Base-by-base conservation (phyloP, 768 basidiomycete species). In the Kwoniella europaea region DNA sequence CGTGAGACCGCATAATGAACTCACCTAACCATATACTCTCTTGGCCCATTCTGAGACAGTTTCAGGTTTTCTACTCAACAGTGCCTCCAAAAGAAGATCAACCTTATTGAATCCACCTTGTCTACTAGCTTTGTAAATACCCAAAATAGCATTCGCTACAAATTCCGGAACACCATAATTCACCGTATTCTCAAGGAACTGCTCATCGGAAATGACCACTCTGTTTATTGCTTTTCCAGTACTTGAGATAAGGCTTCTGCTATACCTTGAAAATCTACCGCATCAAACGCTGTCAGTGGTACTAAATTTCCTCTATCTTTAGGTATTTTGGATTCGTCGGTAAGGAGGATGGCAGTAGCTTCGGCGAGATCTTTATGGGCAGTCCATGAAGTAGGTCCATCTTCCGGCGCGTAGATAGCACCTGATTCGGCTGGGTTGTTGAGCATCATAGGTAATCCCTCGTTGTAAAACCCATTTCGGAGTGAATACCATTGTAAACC, bases 381-480 rank as follows among this genome's bases (percentile, higher is more conserved):
- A 15, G 77, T 81, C 83, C 83, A 85, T 13, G 82, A 83, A 46
- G 85, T 81, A n/a, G 71, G 74, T 9, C 84, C 84, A 62, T 85
- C 84, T 27, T 79, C 76, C 18, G 81, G 70, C 15, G 83, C 82
- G n/a, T 81, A 56, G 58, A 78, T 56, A 18, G 75, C 72, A 10
- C 63, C 75, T 10, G 71, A 77, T 10, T 74, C 69, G 13, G 61
- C 56, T 0, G 72, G 81, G 50, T 80, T 81, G 1, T 79, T 79
- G 24, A 84, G 74, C 68, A 84, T 83, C 59, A 84, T 75, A 62
- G 78, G 76, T 42, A 75, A 80, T 54, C 76, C 78, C 71, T 84
- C 83, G 73, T 75, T 80, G 71, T 85, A 84, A 44, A 84, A 83
- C 7, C 84, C 85, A 70, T 85, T 83, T 41, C 84, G 63, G 41